Evolutionary conservation across 371 early-diverging fungal genomes (phyloP).

Genomic region (Massospora cicadina): DNA sequence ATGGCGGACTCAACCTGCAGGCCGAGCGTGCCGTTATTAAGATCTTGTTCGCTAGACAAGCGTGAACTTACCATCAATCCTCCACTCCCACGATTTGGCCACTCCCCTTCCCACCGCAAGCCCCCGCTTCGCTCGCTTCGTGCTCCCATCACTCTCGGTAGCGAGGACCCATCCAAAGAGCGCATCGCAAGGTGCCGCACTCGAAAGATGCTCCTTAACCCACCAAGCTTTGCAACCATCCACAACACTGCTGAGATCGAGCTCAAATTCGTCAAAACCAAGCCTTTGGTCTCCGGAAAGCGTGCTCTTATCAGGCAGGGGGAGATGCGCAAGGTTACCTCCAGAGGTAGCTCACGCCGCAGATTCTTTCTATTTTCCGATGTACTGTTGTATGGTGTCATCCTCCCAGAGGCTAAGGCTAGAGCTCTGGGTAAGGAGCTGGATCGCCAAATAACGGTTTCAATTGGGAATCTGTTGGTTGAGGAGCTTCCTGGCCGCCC

Average conservation of each 20-base stretch:
- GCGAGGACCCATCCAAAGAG: neutral
- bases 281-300: neutral
- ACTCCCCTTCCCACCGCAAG: neutral
- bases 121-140: neutral
- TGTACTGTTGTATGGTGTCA: slow-evolving; percentile 7
- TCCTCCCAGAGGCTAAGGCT: neutral
- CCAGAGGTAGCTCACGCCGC: neutral
- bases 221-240: neutral
- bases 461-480: slow-evolving; percentile 1
- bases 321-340: neutral
- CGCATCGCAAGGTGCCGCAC: slow-evolving; percentile 6
- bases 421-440: neutral
- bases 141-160: neutral
- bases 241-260: slow-evolving; percentile 4
- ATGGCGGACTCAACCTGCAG: neutral
- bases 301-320: slow-evolving; percentile 1
- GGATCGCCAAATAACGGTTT: slow-evolving; percentile 4
- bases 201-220: neutral
- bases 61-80: slow-evolving; percentile 3
- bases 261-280: slow-evolving; percentile 4
- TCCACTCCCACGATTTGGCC: slow-evolving; percentile 7
- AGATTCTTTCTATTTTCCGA: slow-evolving; percentile 8
- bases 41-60: neutral
- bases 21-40: neutral
- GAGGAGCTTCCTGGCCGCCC: neutral